Evolutionary conservation across 2,329 filamentous ascomycete species (phyloP).

Genomic region (Fusarium pininemorale): DNA sequence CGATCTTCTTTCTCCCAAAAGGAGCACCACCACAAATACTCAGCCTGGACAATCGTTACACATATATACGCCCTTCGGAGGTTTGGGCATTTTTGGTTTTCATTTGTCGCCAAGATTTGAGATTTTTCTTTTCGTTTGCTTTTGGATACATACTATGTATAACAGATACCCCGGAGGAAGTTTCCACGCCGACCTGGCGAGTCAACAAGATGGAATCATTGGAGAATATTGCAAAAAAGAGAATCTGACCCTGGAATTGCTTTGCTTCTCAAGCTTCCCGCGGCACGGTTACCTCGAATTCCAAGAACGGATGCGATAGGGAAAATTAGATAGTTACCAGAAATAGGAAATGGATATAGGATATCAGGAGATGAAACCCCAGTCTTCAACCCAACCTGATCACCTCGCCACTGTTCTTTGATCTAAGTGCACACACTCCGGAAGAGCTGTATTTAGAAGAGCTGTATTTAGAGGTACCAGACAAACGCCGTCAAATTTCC

Average conservation of each 20-base stretch:
- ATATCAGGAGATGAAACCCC: conserved; percentile 8
- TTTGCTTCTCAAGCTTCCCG: neutral
- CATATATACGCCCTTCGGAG: neutral
- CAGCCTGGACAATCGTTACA: conserved; percentile 20
- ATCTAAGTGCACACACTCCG: neutral
- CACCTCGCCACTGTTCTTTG: neutral
- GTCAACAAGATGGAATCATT: conserved; percentile 29
- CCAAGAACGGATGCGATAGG: neutral
- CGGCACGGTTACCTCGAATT: neutral
- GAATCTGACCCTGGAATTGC: neutral
- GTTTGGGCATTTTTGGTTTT: conserved; percentile 21
- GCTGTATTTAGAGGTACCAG: neutral
- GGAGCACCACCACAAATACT: conserved; percentile 4
- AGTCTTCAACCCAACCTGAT: conserved; percentile 1
- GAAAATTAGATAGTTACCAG: conserved; percentile 20
- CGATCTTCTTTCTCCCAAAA: conserved; percentile 6
- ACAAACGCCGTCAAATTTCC: conserved; percentile 15
- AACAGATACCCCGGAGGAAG: conserved; percentile 44
- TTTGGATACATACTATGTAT: conserved; percentile 40
- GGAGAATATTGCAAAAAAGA: conserved; percentile 11
- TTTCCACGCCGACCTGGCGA: conserved; percentile 32
- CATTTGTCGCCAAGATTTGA: conserved; percentile 35
- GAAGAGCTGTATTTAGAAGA: neutral
- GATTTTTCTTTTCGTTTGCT: conserved; percentile 21
- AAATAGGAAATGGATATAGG: conserved; percentile 24